Base-by-base conservation (phyloP, 768 basidiomycete genomes). In the Porphyrellus cyaneotinctus region DNA sequence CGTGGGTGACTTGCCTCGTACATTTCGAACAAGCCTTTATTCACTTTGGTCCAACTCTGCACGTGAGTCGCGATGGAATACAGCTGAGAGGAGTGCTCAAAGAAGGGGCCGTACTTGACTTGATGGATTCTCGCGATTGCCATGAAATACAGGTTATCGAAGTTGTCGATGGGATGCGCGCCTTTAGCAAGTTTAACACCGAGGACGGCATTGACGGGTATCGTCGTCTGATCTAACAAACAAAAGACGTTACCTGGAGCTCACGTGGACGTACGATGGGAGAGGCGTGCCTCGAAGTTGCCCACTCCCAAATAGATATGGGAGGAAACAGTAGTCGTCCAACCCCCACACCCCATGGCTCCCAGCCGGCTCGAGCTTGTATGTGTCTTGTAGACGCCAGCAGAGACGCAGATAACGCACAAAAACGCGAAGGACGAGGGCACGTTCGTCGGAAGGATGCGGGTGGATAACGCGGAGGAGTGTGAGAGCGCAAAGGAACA, bases 321-420 rank as follows among this genome's bases (percentile, higher is more conserved):
- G 84, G 39, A 97, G 77, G 70, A 95, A 95, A 47, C 77, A 80
- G 49, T 87, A 95, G 66, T 97, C 95, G 63, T 97, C 95, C 33
- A 98, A 72, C 2, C 95, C 97, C 97, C 95, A 99, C 1, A 97
- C 95, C 5, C 97, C 97, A 65, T 97, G 95, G 57, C 91, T 95
- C 9, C 97, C 97, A 3, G 97, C 97, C 6, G 95, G 94, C 69
- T 97, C 95, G 11, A 99, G 82, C 44, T 77, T 82, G 68, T 97
- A 99, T 30, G 82, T 79, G 57, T 93, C 89, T 66, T 97, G 94
- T 15, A 97, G 76, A 51, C 78, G 79, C 83, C 91, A 94, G 56
- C 87, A 89, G 31, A 97, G 76, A 31, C 78, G 76, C 38, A 94
- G 72, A 66, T 99, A 99, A 39, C 87, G 82, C 24, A 80, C 65